Base-by-base conservation (phyloP, 192 early-diverging fungal species). In the Coemansia asiatica region DNA sequence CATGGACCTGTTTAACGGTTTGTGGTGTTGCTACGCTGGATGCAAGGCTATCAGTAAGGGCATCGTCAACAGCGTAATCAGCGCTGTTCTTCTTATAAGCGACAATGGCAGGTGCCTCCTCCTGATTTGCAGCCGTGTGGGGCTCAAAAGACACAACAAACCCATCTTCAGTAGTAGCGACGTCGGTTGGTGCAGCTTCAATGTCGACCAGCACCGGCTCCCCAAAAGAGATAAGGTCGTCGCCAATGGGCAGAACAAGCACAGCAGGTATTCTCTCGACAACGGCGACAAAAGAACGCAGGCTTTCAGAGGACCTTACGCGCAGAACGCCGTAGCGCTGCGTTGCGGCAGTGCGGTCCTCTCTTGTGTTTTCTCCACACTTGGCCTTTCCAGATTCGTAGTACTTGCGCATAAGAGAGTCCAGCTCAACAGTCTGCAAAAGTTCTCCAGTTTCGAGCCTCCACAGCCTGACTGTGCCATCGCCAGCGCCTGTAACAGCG, bases 401-500 rank as follows among this genome's bases (percentile, higher is more conserved):
- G 62, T 76, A 82, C 27, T 64, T 48, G 1, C 40, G 54, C 50
- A 82, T 35, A 4, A 64, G 38, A 5, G 81, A 62, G 56, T 81
- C 71, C 26, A 92, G 71, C 66, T 86, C 74, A n/a, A 94, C 72
- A 1, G 77, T 83, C 63, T 95, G 91, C 5, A 91, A 23, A 46
- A 90, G 81, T 44, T 67, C 65, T 15, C 92, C 92, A 21, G 75
- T 74, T 13, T 74, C 36, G 28, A 85, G 83, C 35, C 92, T 79
- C 95, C 95, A 98, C 27, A 92, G 59, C 19, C 89, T 76, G 4
- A 98, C 56, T 6, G 85, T 87, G 25, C 84, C 84, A 74, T 98
- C 96, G 25, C 96, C 96, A 54, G 92, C 90, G 23, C 88, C 93
- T 13, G 93, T 95, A 8, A 94, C 73, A 6, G 93, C 77, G 9